Evolutionary conservation across 1,139 yeast genomes (phyloP).

Genomic region (Wickerhamomyces sp.): DNA sequence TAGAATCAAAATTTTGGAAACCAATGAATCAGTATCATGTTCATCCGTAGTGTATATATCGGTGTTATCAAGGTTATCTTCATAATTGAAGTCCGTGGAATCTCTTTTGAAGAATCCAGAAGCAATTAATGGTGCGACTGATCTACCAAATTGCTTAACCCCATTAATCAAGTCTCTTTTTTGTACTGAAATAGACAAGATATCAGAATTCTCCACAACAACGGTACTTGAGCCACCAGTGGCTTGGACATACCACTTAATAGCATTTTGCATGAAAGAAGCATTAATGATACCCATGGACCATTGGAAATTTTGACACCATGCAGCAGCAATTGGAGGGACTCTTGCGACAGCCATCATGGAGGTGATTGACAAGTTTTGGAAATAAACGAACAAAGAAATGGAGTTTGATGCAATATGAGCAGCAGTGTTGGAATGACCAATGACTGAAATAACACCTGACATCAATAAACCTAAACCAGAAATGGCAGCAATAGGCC

Average conservation of each 20-base stretch:
- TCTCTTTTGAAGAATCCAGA: conserved; percentile 18
- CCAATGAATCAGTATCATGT: conserved; percentile 39
- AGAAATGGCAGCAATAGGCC: conserved; percentile 94
- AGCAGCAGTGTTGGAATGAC: conserved; percentile 91
- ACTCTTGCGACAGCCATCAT: conserved; percentile 94
- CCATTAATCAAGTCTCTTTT: conserved; percentile 32
- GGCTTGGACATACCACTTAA: conserved; percentile 94
- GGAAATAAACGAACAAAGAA: conserved; percentile 90
- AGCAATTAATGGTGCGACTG: conserved; percentile 12
- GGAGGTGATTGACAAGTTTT: conserved; percentile 84
- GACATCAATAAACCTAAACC: conserved; percentile 85
- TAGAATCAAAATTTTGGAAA: conserved; percentile 68
- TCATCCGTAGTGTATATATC: conserved; percentile 70
- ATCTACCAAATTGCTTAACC: conserved; percentile 11
- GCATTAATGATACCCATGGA: conserved; percentile 84
- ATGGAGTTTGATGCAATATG: conserved; percentile 95
- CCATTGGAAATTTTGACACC: conserved; percentile 98
- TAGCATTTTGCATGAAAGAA: conserved; percentile 78
- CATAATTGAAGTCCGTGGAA: conserved; percentile 42
- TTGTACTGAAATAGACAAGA: conserved; percentile 76
- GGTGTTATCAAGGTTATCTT: conserved; percentile 46
- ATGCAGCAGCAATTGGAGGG: conserved; percentile 97
- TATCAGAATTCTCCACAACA: conserved; percentile 50
- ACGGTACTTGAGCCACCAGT: conserved; percentile 90
- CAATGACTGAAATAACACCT: conserved; percentile 80